phyloP scores from a whole-genome alignment of 495 filamentous ascomycete genomes.

The Hypoxylon lienhwacheense region DNA sequence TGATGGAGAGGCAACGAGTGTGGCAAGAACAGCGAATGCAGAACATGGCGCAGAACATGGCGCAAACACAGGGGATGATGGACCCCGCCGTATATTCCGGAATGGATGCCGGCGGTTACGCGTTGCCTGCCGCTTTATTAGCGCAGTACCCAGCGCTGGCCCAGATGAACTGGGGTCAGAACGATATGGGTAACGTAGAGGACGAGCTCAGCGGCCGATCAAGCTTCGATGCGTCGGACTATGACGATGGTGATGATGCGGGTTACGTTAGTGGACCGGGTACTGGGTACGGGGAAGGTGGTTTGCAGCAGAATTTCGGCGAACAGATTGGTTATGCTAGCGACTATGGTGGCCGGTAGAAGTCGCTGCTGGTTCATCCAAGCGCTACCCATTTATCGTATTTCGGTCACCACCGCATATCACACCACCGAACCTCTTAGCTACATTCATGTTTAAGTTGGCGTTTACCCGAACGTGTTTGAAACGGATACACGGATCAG shows the following conservation, averaged over 20 bases:
- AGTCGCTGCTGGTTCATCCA: not conserved
- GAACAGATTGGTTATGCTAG: slow-evolving; percentile 55
- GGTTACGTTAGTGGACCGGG: slow-evolving; percentile 60
- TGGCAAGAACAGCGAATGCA: slow-evolving; percentile 69
- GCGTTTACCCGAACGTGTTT: slow-evolving; percentile 9
- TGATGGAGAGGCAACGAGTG: slow-evolving; percentile 68
- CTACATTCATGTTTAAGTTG: slow-evolving; percentile 8
- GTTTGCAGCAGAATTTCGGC: slow-evolving; percentile 53
- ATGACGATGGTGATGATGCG: slow-evolving; percentile 61
- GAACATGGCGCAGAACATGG: slow-evolving; percentile 50
- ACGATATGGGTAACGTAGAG: slow-evolving; percentile 61
- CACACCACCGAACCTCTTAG: too few relatives aligned
- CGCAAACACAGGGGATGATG: slow-evolving; percentile 54
- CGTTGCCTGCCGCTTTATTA: slow-evolving; percentile 83
- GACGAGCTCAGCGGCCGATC: slow-evolving; percentile 80
- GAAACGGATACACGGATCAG: slow-evolving; percentile 5
- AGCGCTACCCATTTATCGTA: too few relatives aligned
- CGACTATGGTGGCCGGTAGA: slow-evolving; percentile 52
- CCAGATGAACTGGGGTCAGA: slow-evolving; percentile 73
- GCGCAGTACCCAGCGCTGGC: slow-evolving; percentile 91
- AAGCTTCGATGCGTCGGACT: slow-evolving; percentile 87
- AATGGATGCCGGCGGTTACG: slow-evolving; percentile 61
- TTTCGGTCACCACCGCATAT: too few relatives aligned
- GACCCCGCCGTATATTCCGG: slow-evolving; percentile 50
- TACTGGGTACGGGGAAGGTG: slow-evolving; percentile 51